phyloP scores from a whole-genome alignment of 805 yeast genomes.

The Diddensiella caesifluorescens region DNA sequence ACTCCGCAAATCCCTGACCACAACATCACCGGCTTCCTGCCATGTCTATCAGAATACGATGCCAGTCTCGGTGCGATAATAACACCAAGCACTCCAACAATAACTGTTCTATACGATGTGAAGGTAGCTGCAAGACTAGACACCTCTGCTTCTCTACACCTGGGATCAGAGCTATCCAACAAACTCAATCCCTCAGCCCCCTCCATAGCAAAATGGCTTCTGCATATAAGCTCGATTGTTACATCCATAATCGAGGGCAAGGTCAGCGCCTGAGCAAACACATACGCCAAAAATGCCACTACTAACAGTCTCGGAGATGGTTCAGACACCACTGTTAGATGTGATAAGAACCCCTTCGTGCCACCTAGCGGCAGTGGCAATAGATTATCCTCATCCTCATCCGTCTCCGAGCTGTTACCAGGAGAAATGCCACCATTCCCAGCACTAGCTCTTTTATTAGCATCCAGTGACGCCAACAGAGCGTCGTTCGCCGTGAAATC shows the following conservation, averaged over 20 bases:
- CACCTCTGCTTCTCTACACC: slow-evolving; percentile 20
- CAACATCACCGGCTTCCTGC: slow-evolving; percentile 48
- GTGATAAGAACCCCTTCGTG: background rate
- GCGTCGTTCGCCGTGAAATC: too few species aligned
- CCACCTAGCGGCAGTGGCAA: background rate
- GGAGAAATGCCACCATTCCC: too few species aligned
- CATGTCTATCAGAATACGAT: slow-evolving; percentile 56
- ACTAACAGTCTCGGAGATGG: slow-evolving; percentile 10
- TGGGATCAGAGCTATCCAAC: slow-evolving; percentile 16
- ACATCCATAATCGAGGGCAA: slow-evolving; percentile 20
- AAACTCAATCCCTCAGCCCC: background rate
- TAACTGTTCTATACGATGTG: slow-evolving; percentile 12
- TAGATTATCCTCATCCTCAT: background rate
- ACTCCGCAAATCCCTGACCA: slow-evolving; percentile 16
- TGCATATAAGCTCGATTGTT: slow-evolving; percentile 21
- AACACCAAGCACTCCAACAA: slow-evolving; percentile 17
- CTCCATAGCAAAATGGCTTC: slow-evolving; percentile 13
- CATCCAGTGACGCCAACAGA: too few species aligned
- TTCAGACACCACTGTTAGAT: background rate
- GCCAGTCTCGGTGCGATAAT: slow-evolving; percentile 43
- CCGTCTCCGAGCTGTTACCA: too few species aligned
- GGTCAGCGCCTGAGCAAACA: slow-evolving; percentile 18
- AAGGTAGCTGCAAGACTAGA: slow-evolving; percentile 21
- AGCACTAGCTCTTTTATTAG: too few species aligned
- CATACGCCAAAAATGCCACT: slow-evolving; percentile 12